Percentiles rank a stretch among this genome's conserved stretches.
phyloP scores from a whole-genome alignment of 2,329 filamentous ascomycete genomes.

The Penicillium sp. region DNA sequence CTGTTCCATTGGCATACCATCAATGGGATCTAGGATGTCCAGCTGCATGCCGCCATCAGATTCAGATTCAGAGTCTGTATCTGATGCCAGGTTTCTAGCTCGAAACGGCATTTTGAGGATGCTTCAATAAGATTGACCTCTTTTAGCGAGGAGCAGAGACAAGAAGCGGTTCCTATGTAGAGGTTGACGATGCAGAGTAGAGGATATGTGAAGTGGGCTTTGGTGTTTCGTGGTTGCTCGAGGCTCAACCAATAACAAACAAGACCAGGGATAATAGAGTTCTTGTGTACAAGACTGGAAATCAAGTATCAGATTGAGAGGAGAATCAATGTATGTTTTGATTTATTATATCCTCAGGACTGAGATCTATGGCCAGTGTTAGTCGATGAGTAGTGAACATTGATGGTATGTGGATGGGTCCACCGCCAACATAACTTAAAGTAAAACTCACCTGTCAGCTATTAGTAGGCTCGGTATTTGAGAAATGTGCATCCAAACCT shows the following conservation, averaged over 20 bases:
- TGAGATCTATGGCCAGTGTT: slow-evolving; percentile 3
- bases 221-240: no score
- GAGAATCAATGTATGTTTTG: neutral
- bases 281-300: no score
- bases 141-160: no score
- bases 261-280: no score
- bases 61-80: slow-evolving; percentile 20
- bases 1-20: neutral
- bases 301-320: neutral
- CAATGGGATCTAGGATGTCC: slow-evolving; percentile 13
- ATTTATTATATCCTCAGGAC: neutral
- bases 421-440: neutral
- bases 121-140: no score
- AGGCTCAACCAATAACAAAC: no score
- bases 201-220: no score
- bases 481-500: neutral
- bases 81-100: slow-evolving; percentile 15
- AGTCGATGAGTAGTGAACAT: neutral
- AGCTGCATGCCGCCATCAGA: slow-evolving; percentile 28
- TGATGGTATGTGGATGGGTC: neutral
- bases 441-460: neutral
- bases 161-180: no score
- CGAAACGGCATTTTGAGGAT: slow-evolving; percentile 14
- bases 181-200: no score
- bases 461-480: neutral